Base-by-base conservation (phyloP, 441 rosid genomes). In the Dalechampia spathulata region DNA sequence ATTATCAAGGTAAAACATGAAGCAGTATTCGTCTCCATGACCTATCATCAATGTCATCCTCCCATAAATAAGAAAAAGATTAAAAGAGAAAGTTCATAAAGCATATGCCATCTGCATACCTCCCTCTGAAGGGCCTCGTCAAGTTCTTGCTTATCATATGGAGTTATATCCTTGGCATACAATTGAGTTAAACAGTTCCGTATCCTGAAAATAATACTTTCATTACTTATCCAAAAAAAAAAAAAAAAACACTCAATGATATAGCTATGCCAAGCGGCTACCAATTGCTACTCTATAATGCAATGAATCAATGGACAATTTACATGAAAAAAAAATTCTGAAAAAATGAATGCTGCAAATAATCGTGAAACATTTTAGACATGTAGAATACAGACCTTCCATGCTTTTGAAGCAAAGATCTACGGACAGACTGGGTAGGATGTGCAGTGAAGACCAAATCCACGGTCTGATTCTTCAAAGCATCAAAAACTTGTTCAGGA, bases 391-490 rank as follows among this genome's bases (percentile, higher is more conserved):
- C 71, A 25, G 63, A 91, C 98, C 98, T 86, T 22, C 74, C 96
- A 55, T 90, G 96, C 66, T 91, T 91, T 71, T 91, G 95, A 71
- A 91, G 96, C 70, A 91, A 75, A 51, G 98, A 92, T 79, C 98
- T 75, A 21, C 96, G 83, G 28, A 92, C 83, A 20, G 96, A 88
- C 62, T 92, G 98, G 36, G 98, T 92, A 58, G 98, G 98, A 66
- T 92, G 98, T 55, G 98, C 98, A 69, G 98, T 92, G n/a, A 92
- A 73, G 67, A 92, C 99, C 67, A 92, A 78, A 77, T 89, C 99
- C 30, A 92, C 99, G 40, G 97, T 92, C 72, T 92, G 99, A 56
- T 87, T 89, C 81, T 89, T 92, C 48, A 92, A 68, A 44, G 99
- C 99, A 66, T 89, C 94, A 45, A 88, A 88, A 60, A 91, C 82